These are phyloP conservation scores for Paramecium sonneborni DNA, from an alignment of 73 alveolate genomes.

Conservation along the genomic window DNA sequence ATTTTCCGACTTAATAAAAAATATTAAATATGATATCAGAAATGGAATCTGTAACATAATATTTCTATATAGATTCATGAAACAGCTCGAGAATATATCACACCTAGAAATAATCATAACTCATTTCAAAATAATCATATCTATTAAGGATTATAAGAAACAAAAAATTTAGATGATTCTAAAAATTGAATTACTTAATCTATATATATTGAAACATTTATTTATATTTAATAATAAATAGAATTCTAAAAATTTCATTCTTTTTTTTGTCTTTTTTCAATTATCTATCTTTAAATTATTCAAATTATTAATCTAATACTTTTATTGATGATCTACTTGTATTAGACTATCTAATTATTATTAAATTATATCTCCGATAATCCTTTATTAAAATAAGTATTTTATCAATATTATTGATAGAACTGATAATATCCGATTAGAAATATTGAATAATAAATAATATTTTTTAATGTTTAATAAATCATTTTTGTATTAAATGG, in stretches of 20 bases:
- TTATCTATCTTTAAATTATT: neutral
- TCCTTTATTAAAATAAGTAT: constrained; percentile 10
- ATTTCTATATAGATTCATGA: neutral
- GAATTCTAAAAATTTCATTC: neutral
- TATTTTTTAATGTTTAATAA: neutral
- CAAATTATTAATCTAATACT: neutral
- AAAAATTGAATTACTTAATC: neutral
- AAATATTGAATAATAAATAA: constrained; percentile 70
- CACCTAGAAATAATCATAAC: neutral
- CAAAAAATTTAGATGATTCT: constrained; percentile 7
- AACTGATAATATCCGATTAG: constrained; percentile 77
- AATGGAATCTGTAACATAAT: neutral
- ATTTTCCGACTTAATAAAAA: neutral
- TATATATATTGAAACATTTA: too few relatives aligned
- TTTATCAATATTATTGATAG: too few relatives aligned
- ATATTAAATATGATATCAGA: neutral
- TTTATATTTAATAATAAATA: neutral
- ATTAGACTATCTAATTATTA: neutral
- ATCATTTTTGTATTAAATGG: neutral
- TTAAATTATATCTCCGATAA: neutral
- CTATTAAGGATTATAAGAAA: neutral
- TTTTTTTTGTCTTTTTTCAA: constrained; percentile 14
- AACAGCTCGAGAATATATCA: neutral
- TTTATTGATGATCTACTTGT: neutral
- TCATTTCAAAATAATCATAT: neutral